phyloP scores from a whole-genome alignment of 2,329 filamentous ascomycete genomes.

The Stachybotrys elegans region DNA sequence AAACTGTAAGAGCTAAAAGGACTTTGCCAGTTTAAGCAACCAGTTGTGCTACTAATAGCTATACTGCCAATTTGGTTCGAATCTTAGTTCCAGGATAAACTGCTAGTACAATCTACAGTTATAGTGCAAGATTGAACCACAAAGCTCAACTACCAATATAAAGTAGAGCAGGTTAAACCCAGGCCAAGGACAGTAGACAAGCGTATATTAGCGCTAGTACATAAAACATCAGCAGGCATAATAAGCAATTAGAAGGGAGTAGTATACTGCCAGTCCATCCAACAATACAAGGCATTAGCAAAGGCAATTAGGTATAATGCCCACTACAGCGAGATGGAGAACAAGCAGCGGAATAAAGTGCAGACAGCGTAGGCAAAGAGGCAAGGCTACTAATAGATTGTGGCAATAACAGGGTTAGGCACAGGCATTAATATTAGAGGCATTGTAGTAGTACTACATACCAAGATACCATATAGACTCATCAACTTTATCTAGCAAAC shows the following conservation, averaged over 20 bases:
- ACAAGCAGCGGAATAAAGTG: background rate
- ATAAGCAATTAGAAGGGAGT: background rate
- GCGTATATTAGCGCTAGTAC: too few species aligned
- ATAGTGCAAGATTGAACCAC: constrained; percentile 1
- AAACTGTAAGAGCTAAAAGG: background rate
- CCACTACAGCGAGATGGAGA: background rate
- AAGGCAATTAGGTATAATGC: background rate
- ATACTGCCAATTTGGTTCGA: constrained; percentile 2
- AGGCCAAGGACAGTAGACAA: background rate
- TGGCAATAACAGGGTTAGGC: background rate
- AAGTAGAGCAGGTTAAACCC: constrained; percentile 1
- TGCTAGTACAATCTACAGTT: background rate
- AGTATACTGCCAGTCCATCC: background rate
- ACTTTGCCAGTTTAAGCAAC: background rate
- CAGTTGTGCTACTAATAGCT: background rate
- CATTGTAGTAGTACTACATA: background rate
- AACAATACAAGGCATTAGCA: background rate
- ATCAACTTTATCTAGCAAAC: background rate
- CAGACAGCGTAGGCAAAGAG: background rate
- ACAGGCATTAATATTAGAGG: background rate
- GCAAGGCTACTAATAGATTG: background rate
- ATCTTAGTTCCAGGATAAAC: background rate
- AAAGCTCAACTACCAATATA: constrained; percentile 2
- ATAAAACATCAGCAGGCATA: too few species aligned
- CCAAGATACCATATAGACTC: too few species aligned